Evolutionary conservation across 371 early-diverging fungal species (phyloP), one percentile per base, ranked within the genome.

Genomic region (Mucor velutinosus): DNA sequence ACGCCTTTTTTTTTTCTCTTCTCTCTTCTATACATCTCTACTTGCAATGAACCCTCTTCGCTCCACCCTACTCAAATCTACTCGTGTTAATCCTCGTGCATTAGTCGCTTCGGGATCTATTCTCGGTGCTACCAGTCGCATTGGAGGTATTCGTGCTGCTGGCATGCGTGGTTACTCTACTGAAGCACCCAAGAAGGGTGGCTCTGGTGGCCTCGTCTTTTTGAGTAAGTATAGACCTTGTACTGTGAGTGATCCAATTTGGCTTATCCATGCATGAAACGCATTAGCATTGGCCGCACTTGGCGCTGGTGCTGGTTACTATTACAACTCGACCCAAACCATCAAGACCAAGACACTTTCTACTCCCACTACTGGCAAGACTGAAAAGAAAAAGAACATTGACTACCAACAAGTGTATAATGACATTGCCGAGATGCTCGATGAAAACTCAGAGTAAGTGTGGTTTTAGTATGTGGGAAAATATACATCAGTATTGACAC

Each of bases 251-350:
- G 33, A 33, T 33, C 1, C 33, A 33, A 33, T 33, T 33, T 33
- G 33, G 7, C 23, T 4, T 47, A 10, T 23, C 43, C 6, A 17
- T 53, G 39, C n/a, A 5, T 64, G 19, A 47, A 30, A 35, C 60
- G 14, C 19, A 55, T 51, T 51, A 77, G 77, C 82, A 58, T 66
- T 86, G 47, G 81, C 79, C 27, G 76, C 76, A 41, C 63, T 85
- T 21, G 82, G 82, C 60, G 87, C 80, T 35, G 83, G 76, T 30
- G 85, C 76, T 58, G 87, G 86, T 35, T 87, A 87, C 51, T 83
- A 84, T 58, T 79, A 84, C 60, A 77, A 64, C 60, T 78, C 84
- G 27, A 67, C 77, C 29, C 81, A 82, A 49, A 60, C 75, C 12
- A 65, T 79, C 64, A 67, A 73, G 59, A 73, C 69, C 11, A 62